A percentile compares a stretch with the other conserved stretches of the same genome.
Evolutionary conservation across 2,329 filamentous ascomycete species (phyloP).

Genomic region (Fusarium palustre): DNA sequence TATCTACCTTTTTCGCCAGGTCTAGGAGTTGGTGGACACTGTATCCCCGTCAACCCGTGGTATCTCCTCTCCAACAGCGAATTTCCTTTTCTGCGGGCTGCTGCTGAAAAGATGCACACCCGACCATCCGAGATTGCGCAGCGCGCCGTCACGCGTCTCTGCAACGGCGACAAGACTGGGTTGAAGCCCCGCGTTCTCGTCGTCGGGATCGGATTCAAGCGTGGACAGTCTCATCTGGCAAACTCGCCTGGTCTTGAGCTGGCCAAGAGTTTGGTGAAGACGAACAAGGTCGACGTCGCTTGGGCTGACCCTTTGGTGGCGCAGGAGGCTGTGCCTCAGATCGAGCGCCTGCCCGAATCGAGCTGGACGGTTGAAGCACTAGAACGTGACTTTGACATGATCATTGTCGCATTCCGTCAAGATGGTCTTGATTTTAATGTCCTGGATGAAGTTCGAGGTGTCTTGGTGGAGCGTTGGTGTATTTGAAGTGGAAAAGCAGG

Average conservation of each 20-base stretch:
- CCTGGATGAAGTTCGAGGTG: conserved; percentile 50
- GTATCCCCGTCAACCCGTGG: conserved; percentile 67
- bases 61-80: conserved; percentile 62
- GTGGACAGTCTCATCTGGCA: conserved; percentile 60
- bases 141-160: conserved; percentile 51
- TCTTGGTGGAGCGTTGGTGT: conserved; percentile 57
- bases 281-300: conserved; percentile 55
- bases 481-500: conserved; percentile 10
- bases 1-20: conserved; percentile 62
- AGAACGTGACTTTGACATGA: conserved; percentile 54
- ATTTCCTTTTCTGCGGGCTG: conserved; percentile 60
- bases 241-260: conserved; percentile 62
- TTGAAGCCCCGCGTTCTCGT: conserved; percentile 54
- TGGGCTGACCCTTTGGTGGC: conserved; percentile 60
- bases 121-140: conserved; percentile 57
- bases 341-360: conserved; percentile 52
- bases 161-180: conserved; percentile 7
- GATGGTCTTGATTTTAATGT: conserved; percentile 56
- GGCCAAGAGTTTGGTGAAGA: conserved; percentile 52
- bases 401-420: conserved; percentile 60
- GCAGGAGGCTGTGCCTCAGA: conserved; percentile 56
- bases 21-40: conserved; percentile 66
- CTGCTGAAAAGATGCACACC: conserved; percentile 58
- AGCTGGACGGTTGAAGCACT: conserved; percentile 55
- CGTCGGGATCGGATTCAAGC: conserved; percentile 64